Evolutionary conservation across 768 basidiomycete genomes (phyloP).

Genomic region (Trametes sanguinea): DNA sequence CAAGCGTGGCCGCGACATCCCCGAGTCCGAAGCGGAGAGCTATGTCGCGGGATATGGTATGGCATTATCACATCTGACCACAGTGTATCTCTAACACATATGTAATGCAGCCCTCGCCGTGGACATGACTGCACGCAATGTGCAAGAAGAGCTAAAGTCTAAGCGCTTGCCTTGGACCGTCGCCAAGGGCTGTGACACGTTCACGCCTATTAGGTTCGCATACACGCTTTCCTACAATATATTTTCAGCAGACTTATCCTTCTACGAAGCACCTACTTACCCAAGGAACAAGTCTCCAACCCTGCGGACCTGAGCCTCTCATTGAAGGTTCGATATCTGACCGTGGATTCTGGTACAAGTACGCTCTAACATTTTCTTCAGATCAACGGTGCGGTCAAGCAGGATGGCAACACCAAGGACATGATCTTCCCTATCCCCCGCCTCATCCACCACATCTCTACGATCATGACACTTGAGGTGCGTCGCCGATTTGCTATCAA

Average conservation of each 20-base stretch:
- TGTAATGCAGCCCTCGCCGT: constrained; percentile 74
- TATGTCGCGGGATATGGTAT: constrained; percentile 93
- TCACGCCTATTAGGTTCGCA: constrained; percentile 83
- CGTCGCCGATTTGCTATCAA: not conserved
- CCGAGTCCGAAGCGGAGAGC: constrained; percentile 65
- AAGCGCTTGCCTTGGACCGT: constrained; percentile 97
- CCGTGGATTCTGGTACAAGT: not conserved
- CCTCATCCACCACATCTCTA: constrained; percentile 87
- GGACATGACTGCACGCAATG: constrained; percentile 95
- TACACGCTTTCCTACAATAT: constrained; percentile 15
- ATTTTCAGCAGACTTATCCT: too few species aligned
- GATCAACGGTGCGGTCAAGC: constrained; percentile 85
- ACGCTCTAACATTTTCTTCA: constrained; percentile 31
- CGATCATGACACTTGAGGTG: constrained; percentile 97
- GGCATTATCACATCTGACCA: constrained; percentile 20
- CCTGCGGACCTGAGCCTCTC: constrained; percentile 75
- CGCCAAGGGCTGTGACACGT: constrained; percentile 96
- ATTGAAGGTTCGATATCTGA: constrained; percentile 57
- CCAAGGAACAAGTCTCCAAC: constrained; percentile 66
- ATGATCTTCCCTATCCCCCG: constrained; percentile 93
- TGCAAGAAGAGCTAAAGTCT: constrained; percentile 92
- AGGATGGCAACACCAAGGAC: constrained; percentile 81
- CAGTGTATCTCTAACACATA: not conserved
- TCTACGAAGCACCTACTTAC: constrained; percentile 68
- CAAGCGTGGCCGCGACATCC: constrained; percentile 80